Conservation (phyloP, 495 filamentous ascomycete genomes). For the Lineolata rhizophorae region DNA sequence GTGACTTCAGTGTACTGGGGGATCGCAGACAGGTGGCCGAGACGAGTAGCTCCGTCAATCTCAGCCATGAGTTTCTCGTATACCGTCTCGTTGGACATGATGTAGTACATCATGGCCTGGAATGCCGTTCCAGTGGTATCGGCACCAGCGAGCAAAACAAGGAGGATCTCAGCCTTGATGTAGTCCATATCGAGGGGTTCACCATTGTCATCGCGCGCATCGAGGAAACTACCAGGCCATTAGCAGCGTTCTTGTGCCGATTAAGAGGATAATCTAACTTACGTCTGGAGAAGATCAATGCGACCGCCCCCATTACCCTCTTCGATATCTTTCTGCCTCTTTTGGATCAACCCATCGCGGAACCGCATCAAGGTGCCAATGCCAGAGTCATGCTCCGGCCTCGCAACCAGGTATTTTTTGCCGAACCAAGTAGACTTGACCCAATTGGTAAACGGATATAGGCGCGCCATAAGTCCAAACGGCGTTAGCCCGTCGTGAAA, state of each 20-base stretch:
- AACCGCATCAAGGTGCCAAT: constrained; percentile 30
- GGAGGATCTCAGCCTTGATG: constrained; percentile 30
- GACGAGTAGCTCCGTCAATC: constrained; percentile 23
- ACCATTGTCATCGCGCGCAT: constrained; percentile 23
- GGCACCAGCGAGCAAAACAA: constrained; percentile 37
- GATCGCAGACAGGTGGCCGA: constrained; percentile 15
- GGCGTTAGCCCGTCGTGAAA: constrained; percentile 28
- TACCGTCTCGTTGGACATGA: constrained; percentile 23
- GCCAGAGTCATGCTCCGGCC: constrained; percentile 27
- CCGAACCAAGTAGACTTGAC: constrained; percentile 30
- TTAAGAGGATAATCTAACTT: no score
- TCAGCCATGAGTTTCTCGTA: constrained; percentile 35
- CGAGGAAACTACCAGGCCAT: constrained; percentile 19
- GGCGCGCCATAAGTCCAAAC: constrained; percentile 25
- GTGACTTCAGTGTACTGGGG: constrained; percentile 18
- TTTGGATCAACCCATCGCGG: constrained; percentile 16
- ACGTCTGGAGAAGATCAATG: constrained; percentile 21
- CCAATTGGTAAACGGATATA: constrained; percentile 32
- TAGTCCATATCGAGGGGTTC: constrained; percentile 26
- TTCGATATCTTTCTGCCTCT: constrained; percentile 15
- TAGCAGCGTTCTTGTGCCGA: no score
- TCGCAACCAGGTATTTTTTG: constrained; percentile 29
- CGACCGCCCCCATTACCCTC: constrained; percentile 13
- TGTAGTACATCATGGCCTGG: constrained; percentile 27
- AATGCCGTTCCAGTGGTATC: constrained; percentile 40